These are phyloP conservation scores for Fusarium vanettenii DNA, from an alignment of 2,329 filamentous ascomycete genomes.

Conservation along the genomic window DNA sequence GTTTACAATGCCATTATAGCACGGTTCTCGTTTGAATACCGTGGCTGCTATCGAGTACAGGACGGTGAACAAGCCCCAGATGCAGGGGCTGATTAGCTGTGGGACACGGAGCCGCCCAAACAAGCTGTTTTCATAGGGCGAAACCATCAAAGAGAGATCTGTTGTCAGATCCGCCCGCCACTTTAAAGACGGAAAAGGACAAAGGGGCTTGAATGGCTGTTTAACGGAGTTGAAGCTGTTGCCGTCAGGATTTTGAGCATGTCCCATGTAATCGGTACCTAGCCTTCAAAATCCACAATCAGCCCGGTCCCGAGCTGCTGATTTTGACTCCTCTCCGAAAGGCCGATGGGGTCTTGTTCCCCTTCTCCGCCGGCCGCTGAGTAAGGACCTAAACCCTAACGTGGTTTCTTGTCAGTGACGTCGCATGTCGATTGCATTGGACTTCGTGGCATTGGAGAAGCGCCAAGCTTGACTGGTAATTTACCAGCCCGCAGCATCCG, in stretches of 20 bases:
- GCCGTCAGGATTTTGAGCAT: neutral
- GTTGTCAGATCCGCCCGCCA: slow-evolving; percentile 34
- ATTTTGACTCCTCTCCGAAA: neutral
- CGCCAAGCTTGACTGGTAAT: slow-evolving; percentile 36
- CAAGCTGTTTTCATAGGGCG: slow-evolving; percentile 25
- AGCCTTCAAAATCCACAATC: neutral
- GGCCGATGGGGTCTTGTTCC: neutral
- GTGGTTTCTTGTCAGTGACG: slow-evolving; percentile 1
- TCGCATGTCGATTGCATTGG: slow-evolving; percentile 16
- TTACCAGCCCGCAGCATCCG: slow-evolving; percentile 27
- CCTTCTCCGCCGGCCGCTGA: neutral
- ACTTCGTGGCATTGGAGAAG: slow-evolving; percentile 16
- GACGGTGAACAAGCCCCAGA: slow-evolving; percentile 23
- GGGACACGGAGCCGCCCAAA: slow-evolving; percentile 32
- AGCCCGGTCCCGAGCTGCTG: neutral
- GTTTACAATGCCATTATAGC: neutral
- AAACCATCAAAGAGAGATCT: slow-evolving; percentile 37
- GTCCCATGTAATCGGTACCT: neutral
- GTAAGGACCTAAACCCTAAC: slow-evolving; percentile 6
- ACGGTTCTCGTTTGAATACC: neutral
- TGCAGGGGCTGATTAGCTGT: slow-evolving; percentile 45
- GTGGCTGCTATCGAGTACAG: neutral
- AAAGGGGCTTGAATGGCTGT: neutral
- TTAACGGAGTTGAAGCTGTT: neutral
- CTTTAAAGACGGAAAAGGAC: neutral